Conservation (phyloP, 208 protist genomes). For the Ichthyophonus hoferi region DNA sequence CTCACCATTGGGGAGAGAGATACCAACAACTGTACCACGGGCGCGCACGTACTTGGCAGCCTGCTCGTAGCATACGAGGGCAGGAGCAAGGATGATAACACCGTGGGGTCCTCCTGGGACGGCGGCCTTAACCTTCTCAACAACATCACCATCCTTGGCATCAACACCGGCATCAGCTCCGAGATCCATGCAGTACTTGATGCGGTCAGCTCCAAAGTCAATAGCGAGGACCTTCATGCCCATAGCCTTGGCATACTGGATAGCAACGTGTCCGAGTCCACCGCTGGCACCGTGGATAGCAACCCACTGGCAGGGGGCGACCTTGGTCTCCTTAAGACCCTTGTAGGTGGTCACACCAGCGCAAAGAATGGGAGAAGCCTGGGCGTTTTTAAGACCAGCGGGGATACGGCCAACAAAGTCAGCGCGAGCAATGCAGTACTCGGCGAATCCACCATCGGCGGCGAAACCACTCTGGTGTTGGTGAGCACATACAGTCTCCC, state of each 20-base stretch:
- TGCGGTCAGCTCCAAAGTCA: not conserved
- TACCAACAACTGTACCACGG: not conserved
- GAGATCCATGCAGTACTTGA: not conserved
- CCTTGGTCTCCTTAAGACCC: not conserved
- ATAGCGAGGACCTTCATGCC: not conserved
- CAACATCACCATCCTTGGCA: not conserved
- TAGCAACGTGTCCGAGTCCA: not conserved
- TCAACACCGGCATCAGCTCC: not conserved
- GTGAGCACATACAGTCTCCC: not conserved
- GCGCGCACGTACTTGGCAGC: not conserved
- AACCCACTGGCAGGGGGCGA: not conserved
- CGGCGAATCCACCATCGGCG: not conserved
- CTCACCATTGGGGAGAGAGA: not conserved
- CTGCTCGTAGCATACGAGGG: not conserved
- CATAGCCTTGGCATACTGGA: not conserved
- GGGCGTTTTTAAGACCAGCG: not conserved
- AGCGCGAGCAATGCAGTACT: not conserved
- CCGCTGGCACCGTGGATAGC: not conserved
- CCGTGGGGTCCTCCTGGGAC: not conserved
- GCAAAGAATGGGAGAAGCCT: conserved; percentile 45
- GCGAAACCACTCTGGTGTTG: not conserved
- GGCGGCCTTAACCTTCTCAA: not conserved
- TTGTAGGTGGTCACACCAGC: conserved; percentile 46
- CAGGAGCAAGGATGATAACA: not conserved
- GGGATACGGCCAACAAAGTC: not conserved